Conservation (phyloP, 73 alveolate genomes). For the Tetrahymena thermophila region DNA sequence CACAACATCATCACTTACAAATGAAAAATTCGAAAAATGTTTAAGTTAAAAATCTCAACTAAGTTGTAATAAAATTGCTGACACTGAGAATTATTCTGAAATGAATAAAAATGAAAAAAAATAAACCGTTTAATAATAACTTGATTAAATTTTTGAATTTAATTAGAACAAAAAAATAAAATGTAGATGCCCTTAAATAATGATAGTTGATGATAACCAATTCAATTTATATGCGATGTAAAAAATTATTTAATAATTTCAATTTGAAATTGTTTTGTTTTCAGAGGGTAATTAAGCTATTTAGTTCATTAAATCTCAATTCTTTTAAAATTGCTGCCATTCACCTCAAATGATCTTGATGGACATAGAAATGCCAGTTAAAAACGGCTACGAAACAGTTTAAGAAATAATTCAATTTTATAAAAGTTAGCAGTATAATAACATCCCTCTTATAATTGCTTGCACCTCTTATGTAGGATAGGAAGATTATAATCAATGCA, state of each 20-base stretch:
- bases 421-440: no score
- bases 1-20: neutral
- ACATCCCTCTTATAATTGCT: no score
- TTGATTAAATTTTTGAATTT: neutral
- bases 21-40: neutral
- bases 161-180: neutral
- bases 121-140: neutral
- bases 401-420: no score
- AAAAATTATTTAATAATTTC: neutral
- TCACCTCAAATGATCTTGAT: no score
- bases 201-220: neutral
- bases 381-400: no score
- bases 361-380: no score
- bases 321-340: no score
- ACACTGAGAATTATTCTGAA: neutral
- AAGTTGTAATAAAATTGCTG: neutral
- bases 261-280: neutral
- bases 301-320: neutral
- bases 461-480: no score
- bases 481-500: no score
- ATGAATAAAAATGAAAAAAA: neutral
- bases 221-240: neutral
- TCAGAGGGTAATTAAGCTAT: neutral
- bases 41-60: neutral
- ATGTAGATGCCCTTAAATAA: neutral